Evolutionary conservation across 352 stramenopile species (phyloP), one percentile per base, ranked within the genome.

Genomic region (Pythium phragmitis): DNA sequence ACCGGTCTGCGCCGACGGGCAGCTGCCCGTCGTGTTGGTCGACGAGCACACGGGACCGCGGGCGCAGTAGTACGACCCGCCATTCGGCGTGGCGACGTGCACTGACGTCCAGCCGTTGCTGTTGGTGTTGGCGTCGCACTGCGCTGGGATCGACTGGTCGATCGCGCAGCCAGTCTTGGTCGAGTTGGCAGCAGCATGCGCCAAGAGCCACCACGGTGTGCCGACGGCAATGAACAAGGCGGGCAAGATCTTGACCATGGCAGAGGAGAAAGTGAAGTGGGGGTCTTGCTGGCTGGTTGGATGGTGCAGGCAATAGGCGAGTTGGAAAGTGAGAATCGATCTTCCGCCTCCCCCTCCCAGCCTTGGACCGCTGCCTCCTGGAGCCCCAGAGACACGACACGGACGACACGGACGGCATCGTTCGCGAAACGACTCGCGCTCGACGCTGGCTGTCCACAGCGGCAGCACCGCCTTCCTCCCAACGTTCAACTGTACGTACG

Each of bases 201-300:
- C 51, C 4, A 33, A 36, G 21, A 67, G 43, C 51, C 34, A 49
- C 42, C 28, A 50, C 7, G 50, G 52, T 7, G 60, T 51, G 9
- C 51, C 43, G 34, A 67, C 45, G 16, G 59, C 49, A 39, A 67
- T 17, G 52, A 67, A 51, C 43, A 67, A 67, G 16, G 37, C 37
- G 4, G 60, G 41, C 11, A 43, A 61, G 33, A 61, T 55, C 60
- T 67, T 67, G 51, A 67, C 60, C 60, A 67, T 67, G 17, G 52
- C 48, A 19, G 17, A 16, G 37, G 5, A 45, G 19, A 7, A 19
- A 43, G n/a, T 19, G 11, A 34, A 13, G 47, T 50, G 23, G 43
- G 7, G 3, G 34, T 30, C 4, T 30, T 30, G 26, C 14, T 52
- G 48, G 19, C 36, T n/a, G 28, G 56, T 30, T 62, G 55, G 6